These are phyloP conservation scores for Kentomonas sorsogonicus DNA, from an alignment of 208 protist genomes.

Conservation along the genomic window DNA sequence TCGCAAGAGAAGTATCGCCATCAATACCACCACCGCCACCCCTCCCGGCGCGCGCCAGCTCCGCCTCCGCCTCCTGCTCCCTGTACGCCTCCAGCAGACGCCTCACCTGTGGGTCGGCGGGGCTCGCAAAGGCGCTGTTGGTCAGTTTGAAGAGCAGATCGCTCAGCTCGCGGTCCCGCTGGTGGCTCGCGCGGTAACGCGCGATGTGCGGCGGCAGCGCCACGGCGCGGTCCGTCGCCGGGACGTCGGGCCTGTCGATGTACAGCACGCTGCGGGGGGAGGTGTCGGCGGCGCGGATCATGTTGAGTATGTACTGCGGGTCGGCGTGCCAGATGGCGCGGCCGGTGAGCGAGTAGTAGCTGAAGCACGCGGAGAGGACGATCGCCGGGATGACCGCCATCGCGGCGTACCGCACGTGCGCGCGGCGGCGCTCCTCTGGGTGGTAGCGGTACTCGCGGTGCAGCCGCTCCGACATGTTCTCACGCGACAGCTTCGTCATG, in stretches of 20 bases:
- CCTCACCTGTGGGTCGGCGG: constrained; percentile 26
- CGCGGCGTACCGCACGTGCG: constrained; percentile 46
- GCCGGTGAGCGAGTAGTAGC: constrained; percentile 60
- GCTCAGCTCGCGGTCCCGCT: constrained; percentile 19
- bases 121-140: constrained; percentile 29
- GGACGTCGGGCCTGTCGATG: constrained; percentile 44
- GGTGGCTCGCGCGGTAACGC: constrained; percentile 32
- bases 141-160: constrained; percentile 37
- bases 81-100: constrained; percentile 12
- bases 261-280: constrained; percentile 74
- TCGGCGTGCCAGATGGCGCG: constrained; percentile 57
- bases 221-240: no score
- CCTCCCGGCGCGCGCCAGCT: no score
- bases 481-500: constrained; percentile 62
- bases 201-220: constrained; percentile 55
- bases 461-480: constrained; percentile 78
- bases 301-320: constrained; percentile 62
- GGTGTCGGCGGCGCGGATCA: constrained; percentile 55
- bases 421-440: constrained; percentile 61
- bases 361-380: constrained; percentile 21
- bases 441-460: constrained; percentile 85
- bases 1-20: no score
- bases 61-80: constrained; percentile 8
- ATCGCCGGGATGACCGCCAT: constrained; percentile 45
- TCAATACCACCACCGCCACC: no score